Percentiles rank a stretch among this genome's conserved stretches.
Evolutionary conservation across 768 basidiomycete species (phyloP).

Genomic region (Clitopilus passeckerianus): DNA sequence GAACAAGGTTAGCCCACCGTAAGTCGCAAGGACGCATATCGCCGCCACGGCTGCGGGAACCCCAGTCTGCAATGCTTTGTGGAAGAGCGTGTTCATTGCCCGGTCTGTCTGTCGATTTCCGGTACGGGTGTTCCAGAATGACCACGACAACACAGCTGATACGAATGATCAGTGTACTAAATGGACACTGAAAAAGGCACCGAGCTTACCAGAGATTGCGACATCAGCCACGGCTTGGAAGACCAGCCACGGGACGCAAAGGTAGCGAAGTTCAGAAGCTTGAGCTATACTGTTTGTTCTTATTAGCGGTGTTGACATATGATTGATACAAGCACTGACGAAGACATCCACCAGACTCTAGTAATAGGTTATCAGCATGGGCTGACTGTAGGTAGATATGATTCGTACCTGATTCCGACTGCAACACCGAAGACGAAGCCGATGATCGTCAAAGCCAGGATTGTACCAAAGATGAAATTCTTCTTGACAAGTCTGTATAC

Average conservation of each 20-base stretch:
- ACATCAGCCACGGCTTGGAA: background rate
- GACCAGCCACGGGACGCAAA: background rate
- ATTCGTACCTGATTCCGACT: background rate
- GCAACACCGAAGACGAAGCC: background rate
- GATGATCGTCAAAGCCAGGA: background rate
- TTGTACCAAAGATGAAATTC: background rate
- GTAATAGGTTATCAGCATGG: background rate
- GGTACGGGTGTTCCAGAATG: background rate
- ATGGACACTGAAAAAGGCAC: background rate
- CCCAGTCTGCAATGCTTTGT: background rate
- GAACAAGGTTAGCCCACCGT: background rate
- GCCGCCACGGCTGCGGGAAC: background rate
- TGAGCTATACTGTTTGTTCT: background rate
- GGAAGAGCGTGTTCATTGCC: background rate
- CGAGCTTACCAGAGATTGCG: background rate
- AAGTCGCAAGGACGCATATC: background rate
- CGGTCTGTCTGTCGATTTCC: background rate
- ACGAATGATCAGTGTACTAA: background rate
- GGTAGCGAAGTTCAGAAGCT: background rate
- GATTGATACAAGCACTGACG: background rate
- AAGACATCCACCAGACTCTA: background rate
- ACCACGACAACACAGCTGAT: background rate
- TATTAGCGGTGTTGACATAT: too few relatives aligned
- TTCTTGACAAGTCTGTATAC: background rate
- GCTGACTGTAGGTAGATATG: background rate